Conservation (phyloP, 2,329 filamentous ascomycete species). For the Cucurbitaria berberidis region DNA sequence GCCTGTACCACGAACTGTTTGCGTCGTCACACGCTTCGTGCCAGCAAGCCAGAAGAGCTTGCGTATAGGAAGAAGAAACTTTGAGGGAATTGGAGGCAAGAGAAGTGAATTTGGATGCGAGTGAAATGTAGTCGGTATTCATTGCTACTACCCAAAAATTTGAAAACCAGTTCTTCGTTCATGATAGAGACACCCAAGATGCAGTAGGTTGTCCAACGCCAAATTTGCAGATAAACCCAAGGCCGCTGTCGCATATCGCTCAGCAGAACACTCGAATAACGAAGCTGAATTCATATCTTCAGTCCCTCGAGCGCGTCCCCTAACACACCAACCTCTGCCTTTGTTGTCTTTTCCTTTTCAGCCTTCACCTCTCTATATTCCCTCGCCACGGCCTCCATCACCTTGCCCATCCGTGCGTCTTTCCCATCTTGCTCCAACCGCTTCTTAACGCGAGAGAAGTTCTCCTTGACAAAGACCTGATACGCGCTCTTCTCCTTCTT, state of each 20-base stretch:
- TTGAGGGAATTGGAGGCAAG: neutral
- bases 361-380: conserved; percentile 63
- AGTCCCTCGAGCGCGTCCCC: conserved; percentile 34
- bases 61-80: neutral
- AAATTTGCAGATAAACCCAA: too few species aligned
- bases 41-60: neutral
- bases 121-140: neutral
- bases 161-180: conserved; percentile 7
- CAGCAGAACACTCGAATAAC: neutral
- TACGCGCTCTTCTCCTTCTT: conserved; percentile 56
- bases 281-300: conserved; percentile 17
- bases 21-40: neutral
- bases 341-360: conserved; percentile 14
- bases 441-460: conserved; percentile 62
- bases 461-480: conserved; percentile 67
- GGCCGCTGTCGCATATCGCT: neutral
- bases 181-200: neutral
- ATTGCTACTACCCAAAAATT: conserved; percentile 1
- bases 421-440: conserved; percentile 58
- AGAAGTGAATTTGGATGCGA: conserved; percentile 3
- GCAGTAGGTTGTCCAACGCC: neutral
- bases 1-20: neutral
- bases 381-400: conserved; percentile 71
- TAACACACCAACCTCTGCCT: conserved; percentile 7
- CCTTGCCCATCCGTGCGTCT: conserved; percentile 60